Conservation (phyloP, 148 eudicot species). For the Mesembryanthemum crystallinum region DNA sequence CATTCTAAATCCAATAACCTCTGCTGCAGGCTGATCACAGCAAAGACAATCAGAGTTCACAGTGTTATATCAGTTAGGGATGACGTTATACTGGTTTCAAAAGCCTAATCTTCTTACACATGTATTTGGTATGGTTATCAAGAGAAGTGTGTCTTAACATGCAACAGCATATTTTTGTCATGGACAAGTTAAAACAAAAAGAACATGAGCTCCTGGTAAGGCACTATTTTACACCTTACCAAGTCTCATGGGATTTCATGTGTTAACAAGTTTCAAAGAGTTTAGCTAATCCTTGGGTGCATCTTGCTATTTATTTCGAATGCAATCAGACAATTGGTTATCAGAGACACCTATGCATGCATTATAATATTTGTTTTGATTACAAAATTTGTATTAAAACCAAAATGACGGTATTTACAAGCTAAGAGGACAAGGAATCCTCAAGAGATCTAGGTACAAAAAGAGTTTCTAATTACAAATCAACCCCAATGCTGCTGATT, state of each 20-base stretch:
- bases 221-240: not conserved
- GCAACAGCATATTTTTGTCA: not conserved
- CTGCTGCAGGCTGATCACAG: constrained; percentile 86
- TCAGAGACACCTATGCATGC: not conserved
- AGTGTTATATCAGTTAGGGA: constrained; percentile 3
- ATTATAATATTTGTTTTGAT: too few species aligned
- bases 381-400: too few species aligned
- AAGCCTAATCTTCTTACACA: not conserved
- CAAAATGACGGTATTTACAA: too few species aligned
- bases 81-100: not conserved
- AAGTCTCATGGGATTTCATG: not conserved
- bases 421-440: too few species aligned
- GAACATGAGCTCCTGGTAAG: not conserved
- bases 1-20: constrained; percentile 85
- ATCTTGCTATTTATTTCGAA: not conserved
- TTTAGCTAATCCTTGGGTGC: not conserved
- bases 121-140: not conserved
- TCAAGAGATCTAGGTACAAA: too few species aligned
- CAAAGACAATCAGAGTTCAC: constrained; percentile 7
- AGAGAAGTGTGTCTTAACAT: not conserved
- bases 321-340: not conserved
- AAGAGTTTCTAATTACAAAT: too few species aligned
- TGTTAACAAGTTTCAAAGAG: not conserved
- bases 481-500: too few species aligned
- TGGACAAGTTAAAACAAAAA: not conserved